These are phyloP conservation scores for Capsicum chinense DNA, from an alignment of 257 asterid genomes.

Conservation along the genomic window DNA sequence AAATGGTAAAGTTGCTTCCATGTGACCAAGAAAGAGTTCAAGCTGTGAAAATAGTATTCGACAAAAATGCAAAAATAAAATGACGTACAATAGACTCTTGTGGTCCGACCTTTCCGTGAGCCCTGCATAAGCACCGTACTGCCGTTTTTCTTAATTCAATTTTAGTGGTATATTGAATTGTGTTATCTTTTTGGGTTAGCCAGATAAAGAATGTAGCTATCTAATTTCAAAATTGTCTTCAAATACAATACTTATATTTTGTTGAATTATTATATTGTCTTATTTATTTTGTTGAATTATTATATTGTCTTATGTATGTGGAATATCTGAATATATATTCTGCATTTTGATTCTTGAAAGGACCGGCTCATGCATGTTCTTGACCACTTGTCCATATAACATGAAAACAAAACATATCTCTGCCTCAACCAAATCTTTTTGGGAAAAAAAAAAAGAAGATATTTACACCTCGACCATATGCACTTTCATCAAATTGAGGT, in stretches of 20 bases:
- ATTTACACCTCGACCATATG: constrained; percentile 22
- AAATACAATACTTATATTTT: background rate
- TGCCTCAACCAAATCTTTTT: constrained; percentile 5
- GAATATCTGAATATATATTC: background rate
- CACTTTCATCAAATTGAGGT: constrained; percentile 2
- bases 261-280: background rate
- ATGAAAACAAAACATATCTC: constrained; percentile 1
- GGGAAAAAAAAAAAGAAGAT: background rate
- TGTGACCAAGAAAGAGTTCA: no score
- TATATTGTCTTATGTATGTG: background rate
- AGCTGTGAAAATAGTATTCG: no score
- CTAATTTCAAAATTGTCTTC: background rate
- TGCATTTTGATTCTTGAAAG: background rate
- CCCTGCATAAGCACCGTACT: no score
- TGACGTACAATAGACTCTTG: no score
- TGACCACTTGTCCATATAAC: background rate
- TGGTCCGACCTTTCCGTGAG: no score
- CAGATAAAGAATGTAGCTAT: background rate
- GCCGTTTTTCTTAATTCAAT: no score
- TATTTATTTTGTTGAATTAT: background rate
- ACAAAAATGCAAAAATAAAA: no score
- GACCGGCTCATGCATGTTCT: constrained; percentile 22
- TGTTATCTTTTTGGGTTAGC: background rate
- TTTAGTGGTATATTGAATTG: background rate
- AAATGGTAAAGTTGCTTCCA: no score